These are phyloP conservation scores for Sporopachydermia quercuum DNA, from an alignment of 805 yeast genomes.

Conservation along the genomic window DNA sequence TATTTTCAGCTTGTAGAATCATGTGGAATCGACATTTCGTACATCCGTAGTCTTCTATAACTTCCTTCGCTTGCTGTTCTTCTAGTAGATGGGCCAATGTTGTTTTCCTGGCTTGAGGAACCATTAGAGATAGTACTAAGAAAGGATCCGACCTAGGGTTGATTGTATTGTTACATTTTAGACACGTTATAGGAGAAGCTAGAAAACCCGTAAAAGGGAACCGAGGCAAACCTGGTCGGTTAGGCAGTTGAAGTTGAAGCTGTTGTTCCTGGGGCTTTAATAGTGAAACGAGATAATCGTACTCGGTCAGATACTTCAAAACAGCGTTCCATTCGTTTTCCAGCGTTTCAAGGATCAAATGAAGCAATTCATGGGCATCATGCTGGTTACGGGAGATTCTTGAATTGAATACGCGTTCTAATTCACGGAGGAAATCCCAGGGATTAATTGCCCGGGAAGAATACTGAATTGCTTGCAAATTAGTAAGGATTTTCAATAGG, in stretches of 20 bases:
- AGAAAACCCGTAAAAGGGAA: constrained; percentile 64
- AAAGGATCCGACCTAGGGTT: constrained; percentile 44
- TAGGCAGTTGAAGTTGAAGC: background rate
- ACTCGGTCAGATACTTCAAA: constrained; percentile 17
- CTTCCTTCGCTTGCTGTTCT: constrained; percentile 47
- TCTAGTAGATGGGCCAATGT: constrained; percentile 39
- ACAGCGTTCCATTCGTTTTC: constrained; percentile 44
- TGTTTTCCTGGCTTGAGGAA: constrained; percentile 41
- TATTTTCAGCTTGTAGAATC: constrained; percentile 23
- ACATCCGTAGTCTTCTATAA: constrained; percentile 66
- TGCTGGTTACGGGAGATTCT: constrained; percentile 73
- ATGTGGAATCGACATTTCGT: constrained; percentile 43
- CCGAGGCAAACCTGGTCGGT: constrained; percentile 28
- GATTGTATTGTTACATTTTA: constrained; percentile 48
- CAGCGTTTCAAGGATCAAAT: constrained; percentile 63
- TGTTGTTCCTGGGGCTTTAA: constrained; percentile 7
- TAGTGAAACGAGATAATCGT: constrained; percentile 6
- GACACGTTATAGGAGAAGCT: constrained; percentile 55
- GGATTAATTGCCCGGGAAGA: constrained; percentile 43
- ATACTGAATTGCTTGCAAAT: constrained; percentile 11
- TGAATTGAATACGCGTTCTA: constrained; percentile 61
- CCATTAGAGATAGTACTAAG: constrained; percentile 56
- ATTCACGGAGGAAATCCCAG: constrained; percentile 60
- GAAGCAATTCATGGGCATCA: constrained; percentile 90
- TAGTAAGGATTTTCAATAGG: constrained; percentile 33